These are phyloP conservation scores for Ceratocystis variospora DNA, from an alignment of 2,329 filamentous ascomycete genomes.

Conservation along the genomic window DNA sequence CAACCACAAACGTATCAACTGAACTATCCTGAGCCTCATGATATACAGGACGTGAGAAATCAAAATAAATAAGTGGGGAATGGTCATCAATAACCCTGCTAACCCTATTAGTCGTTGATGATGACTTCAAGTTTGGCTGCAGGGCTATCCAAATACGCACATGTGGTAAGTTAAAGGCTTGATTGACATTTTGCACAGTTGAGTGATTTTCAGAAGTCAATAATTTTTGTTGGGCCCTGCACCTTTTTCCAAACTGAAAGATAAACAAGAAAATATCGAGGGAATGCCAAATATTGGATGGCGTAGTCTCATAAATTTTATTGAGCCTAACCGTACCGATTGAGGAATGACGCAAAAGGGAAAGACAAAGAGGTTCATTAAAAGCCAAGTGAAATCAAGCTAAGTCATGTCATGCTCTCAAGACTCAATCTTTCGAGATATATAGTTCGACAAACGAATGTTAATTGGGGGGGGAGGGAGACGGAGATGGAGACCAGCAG, in stretches of 20 bases:
- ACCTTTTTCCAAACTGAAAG: constrained; percentile 2
- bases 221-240: background rate
- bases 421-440: constrained; percentile 12
- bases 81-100: too few species aligned
- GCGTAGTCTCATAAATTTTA: constrained; percentile 6
- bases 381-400: background rate
- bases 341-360: background rate
- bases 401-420: constrained; percentile 9
- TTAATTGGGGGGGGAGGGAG: background rate
- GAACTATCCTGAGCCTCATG: too few species aligned
- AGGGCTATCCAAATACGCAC: too few species aligned
- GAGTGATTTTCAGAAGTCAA: too few species aligned
- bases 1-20: too few species aligned
- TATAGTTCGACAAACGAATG: constrained; percentile 2
- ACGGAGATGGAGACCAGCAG: background rate
- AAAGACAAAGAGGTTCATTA: background rate
- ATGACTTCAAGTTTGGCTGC: too few species aligned
- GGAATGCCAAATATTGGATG: background rate
- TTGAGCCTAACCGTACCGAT: background rate
- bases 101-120: too few species aligned
- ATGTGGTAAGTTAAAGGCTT: too few species aligned
- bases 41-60: too few species aligned
- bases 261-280: background rate
- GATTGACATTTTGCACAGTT: too few species aligned
- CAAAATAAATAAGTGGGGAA: too few species aligned